Evolutionary conservation across 1,284 basidiomycete genomes (phyloP).

Genomic region (Malassezia slooffiae): DNA sequence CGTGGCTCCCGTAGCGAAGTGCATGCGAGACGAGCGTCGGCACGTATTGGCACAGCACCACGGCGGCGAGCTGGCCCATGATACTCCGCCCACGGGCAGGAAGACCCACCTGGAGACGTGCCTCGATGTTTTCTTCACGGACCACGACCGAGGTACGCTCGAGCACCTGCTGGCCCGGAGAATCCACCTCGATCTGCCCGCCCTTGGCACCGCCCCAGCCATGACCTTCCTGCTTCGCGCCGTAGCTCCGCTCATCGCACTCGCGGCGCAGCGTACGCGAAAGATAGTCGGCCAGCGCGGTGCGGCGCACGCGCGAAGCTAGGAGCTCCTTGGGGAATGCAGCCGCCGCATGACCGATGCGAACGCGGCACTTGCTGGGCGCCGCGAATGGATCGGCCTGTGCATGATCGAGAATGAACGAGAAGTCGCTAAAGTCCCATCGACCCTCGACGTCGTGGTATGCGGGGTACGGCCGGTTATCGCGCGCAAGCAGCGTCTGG

Average conservation of each 20-base stretch:
- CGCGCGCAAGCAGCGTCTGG: slow-evolving; percentile 2
- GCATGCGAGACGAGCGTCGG: slow-evolving; percentile 4
- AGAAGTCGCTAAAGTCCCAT: slow-evolving; percentile 12
- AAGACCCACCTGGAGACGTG: slow-evolving; percentile 12
- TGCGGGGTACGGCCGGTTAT: slow-evolving; percentile 13
- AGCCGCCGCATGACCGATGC: slow-evolving; percentile 1
- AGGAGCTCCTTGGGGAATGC: slow-evolving; percentile 1
- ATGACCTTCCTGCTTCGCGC: background rate
- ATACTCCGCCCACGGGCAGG: slow-evolving; percentile 16
- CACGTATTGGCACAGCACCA: slow-evolving; percentile 8
- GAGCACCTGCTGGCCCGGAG: slow-evolving; percentile 12
- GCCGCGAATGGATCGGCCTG: slow-evolving; percentile 18
- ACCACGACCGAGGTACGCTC: slow-evolving; percentile 15
- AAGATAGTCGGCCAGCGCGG: slow-evolving; percentile 13
- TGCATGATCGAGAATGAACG: slow-evolving; percentile 9
- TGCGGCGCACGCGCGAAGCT: background rate
- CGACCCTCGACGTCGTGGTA: slow-evolving; percentile 15
- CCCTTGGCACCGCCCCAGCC: slow-evolving; percentile 15
- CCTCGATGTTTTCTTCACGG: slow-evolving; percentile 10
- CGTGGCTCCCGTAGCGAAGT: background rate
- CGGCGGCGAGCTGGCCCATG: slow-evolving; percentile 8
- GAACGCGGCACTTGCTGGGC: slow-evolving; percentile 11
- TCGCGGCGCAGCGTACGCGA: background rate
- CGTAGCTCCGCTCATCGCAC: background rate
- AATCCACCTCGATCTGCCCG: slow-evolving; percentile 15